Evolutionary conservation across 176 grass and related monocot genomes (phyloP).

Genomic region (Bolboschoenus planiculmis): DNA sequence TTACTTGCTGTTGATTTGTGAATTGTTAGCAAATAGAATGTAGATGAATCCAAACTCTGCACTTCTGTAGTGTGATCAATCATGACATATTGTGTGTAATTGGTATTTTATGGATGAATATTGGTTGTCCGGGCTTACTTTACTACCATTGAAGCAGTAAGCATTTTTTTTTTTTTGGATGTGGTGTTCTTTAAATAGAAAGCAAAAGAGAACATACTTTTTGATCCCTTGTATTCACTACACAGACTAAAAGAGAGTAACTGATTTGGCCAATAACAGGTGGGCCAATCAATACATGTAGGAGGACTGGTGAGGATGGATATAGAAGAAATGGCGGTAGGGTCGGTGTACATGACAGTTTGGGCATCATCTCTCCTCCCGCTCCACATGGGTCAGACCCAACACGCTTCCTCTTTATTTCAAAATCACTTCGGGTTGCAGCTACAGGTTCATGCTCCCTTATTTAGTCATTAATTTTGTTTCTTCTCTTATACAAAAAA

Average conservation of each 20-base stretch:
- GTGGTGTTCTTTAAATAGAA: background rate
- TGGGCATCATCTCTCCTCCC: slow-evolving; percentile 80
- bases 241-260: background rate
- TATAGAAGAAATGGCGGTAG: slow-evolving; percentile 52
- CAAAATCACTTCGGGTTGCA: slow-evolving; percentile 67
- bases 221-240: background rate
- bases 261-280: slow-evolving; percentile 27
- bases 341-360: slow-evolving; percentile 65
- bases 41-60: background rate
- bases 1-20: background rate
- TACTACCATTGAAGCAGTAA: background rate
- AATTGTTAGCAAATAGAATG: background rate
- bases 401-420: slow-evolving; percentile 45
- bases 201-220: background rate
- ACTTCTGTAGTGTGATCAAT: background rate
- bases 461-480: background rate
- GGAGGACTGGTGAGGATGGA: slow-evolving; percentile 62
- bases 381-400: slow-evolving; percentile 88
- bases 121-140: background rate
- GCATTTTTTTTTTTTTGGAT: background rate
- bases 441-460: slow-evolving; percentile 45
- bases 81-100: background rate
- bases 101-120: background rate
- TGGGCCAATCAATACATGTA: slow-evolving; percentile 69
- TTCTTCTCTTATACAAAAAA: background rate